A percentile compares a stretch with the other conserved stretches of the same genome.
phyloP scores from a whole-genome alignment of 495 filamentous ascomycete genomes.

The Penicillium paradoxum region DNA sequence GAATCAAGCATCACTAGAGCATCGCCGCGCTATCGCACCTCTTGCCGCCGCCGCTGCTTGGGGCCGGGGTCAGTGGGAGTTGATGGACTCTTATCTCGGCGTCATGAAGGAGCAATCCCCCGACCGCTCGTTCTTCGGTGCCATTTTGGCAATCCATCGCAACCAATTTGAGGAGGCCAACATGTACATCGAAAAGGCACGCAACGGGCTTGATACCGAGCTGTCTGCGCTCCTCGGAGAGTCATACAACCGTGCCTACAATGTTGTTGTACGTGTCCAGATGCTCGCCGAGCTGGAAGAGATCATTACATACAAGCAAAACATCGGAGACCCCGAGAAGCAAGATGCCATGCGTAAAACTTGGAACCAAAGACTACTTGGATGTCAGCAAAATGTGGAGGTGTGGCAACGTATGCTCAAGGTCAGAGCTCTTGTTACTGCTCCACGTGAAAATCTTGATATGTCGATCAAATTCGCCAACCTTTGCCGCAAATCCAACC shows the following conservation, averaged over 20 bases:
- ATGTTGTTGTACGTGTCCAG: conserved; percentile 92
- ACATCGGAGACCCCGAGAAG: conserved; percentile 68
- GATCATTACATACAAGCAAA: conserved; percentile 95
- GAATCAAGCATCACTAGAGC: conserved; percentile 76
- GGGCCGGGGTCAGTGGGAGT: conserved; percentile 93
- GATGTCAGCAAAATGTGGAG: conserved; percentile 94
- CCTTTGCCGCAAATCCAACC: conserved; percentile 89
- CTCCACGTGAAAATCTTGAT: conserved; percentile 85
- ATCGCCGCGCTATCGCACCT: conserved; percentile 82
- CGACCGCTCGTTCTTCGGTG: conserved; percentile 94
- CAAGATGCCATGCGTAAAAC: conserved; percentile 86
- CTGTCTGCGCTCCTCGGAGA: conserved; percentile 91
- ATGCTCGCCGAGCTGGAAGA: conserved; percentile 99
- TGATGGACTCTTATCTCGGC: conserved; percentile 93
- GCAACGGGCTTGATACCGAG: conserved; percentile 91
- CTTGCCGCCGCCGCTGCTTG: conserved; percentile 95
- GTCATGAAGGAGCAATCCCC: conserved; percentile 92
- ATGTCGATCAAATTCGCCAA: conserved; percentile 99
- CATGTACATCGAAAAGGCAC: conserved; percentile 79
- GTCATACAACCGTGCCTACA: conserved; percentile 93
- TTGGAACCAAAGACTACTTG: conserved; percentile 91
- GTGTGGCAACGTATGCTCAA: conserved; percentile 98
- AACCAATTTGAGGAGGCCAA: conserved; percentile 90
- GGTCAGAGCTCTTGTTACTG: conserved; percentile 85
- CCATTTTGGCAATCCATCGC: conserved; percentile 86